Base-by-base conservation (phyloP, 306 rosid genomes). In the Alnus glutinosa region DNA sequence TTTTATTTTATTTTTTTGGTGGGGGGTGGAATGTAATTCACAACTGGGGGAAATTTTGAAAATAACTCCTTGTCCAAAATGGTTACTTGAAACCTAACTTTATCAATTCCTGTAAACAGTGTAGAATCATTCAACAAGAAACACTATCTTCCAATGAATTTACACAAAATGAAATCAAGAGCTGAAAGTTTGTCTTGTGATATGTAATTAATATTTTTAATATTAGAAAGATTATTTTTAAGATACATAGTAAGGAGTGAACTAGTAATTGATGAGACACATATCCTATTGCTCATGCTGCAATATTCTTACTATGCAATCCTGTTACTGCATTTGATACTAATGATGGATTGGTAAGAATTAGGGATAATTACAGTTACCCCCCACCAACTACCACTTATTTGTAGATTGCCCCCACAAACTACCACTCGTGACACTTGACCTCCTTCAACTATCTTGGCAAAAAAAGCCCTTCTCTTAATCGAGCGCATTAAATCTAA, bases 31-130 rank as follows among this genome's bases (percentile, higher is more conserved):
- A 9, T 9, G 9, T 70, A 14, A 54, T 14, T 54, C 19, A 1
- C 4, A 9, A 5, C 50, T 72, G 46, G 4, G 34, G 47, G 46
- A 10, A 64, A 74, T 74, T 52, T 9, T 66, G 48, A 37, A 54
- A 23, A 67, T 19, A 59, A 69, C 71, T 75, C 10, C 34, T 46
- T 7, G 76, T 57, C 19, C 66, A n/a, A 55, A 37, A 57, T 75
- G 55, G 52, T 75, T 3, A 57, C 42, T 32, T 74, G 28, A 49
- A 69, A 59, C 59, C 46, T 75, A 46, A 28, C 47, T 59, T 73
- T 68, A 18, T 68, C n/a, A 16, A 37, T 39, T 42, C 49, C 51
- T 18, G 28, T 7, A 59, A 28, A 30, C 2, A 55, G 42, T 23
- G 19, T 51, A 70, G 74, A 23, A 36, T 76, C 37, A 39, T 12